These are phyloP conservation scores for Chimonanthus praecox DNA, from an alignment of 164 flowering plant genomes.

Conservation along the genomic window DNA sequence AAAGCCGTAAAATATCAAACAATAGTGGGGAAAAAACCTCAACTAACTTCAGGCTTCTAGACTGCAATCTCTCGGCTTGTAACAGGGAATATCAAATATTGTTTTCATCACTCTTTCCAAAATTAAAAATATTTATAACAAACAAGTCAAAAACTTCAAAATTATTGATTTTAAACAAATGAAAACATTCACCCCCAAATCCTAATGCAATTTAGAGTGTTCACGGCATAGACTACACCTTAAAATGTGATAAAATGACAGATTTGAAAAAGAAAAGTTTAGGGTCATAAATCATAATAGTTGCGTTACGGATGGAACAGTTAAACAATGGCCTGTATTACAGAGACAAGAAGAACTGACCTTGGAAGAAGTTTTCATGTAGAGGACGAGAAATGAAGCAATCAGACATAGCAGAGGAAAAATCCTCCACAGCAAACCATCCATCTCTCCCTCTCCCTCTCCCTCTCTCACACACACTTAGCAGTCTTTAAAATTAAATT, in stretches of 20 bases:
- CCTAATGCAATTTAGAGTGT: not conserved
- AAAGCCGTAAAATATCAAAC: too few species aligned
- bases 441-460: conserved; percentile 26
- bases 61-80: too few species aligned
- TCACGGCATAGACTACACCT: too few species aligned
- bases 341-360: conserved; percentile 16
- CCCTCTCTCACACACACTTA: not conserved
- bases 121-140: too few species aligned
- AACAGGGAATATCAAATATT: too few species aligned
- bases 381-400: conserved; percentile 42
- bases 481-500: too few species aligned
- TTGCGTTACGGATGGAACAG: not conserved
- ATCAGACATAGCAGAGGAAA: conserved; percentile 48
- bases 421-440: conserved; percentile 36
- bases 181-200: not conserved
- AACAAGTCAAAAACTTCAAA: too few species aligned
- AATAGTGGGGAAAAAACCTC: too few species aligned
- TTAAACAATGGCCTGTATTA: not conserved
- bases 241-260: not conserved
- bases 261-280: not conserved
- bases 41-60: too few species aligned
- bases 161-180: not conserved
- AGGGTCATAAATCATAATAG: too few species aligned
- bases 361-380: conserved; percentile 32
- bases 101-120: too few species aligned